Conservation (phyloP, 345 rosid genomes). For the Citrus glauca region DNA sequence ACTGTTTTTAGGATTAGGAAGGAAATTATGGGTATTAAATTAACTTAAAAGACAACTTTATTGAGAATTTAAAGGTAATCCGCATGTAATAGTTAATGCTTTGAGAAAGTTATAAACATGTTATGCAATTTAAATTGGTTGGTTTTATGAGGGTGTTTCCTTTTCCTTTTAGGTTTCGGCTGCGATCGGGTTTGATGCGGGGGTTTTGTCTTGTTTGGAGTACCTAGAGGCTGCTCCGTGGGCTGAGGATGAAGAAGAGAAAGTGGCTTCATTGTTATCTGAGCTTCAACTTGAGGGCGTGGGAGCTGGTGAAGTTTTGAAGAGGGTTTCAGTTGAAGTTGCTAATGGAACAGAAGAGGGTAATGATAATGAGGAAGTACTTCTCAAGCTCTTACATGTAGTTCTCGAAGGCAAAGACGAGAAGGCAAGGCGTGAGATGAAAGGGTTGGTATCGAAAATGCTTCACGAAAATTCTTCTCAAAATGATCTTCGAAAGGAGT, state of each 20-base stretch:
- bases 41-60: not conserved
- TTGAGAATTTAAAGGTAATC: not conserved
- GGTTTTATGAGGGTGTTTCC: constrained; percentile 16
- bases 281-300: constrained; percentile 89
- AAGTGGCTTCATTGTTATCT: constrained; percentile 74
- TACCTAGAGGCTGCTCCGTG: constrained; percentile 99
- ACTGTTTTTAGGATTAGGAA: constrained; percentile 5
- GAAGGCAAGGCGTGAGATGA: constrained; percentile 99
- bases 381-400: constrained; percentile 77
- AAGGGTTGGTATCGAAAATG: constrained; percentile 87
- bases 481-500: constrained; percentile 80
- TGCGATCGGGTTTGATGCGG: constrained; percentile 95
- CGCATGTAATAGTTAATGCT: not conserved
- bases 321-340: constrained; percentile 82
- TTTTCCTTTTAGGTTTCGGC: constrained; percentile 74
- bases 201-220: constrained; percentile 91
- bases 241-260: constrained; percentile 98
- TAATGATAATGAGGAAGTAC: constrained; percentile 65
- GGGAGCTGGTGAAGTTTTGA: constrained; percentile 90
- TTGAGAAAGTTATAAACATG: not conserved
- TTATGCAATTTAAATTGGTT: constrained; percentile 10
- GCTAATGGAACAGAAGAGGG: constrained; percentile 45
- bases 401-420: constrained; percentile 97
- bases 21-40: not conserved
- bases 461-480: constrained; percentile 94